Evolutionary conservation across 2,329 filamentous ascomycete genomes (phyloP), one percentile per base, ranked within the genome.

Genomic region (Colletotrichum eleusines): DNA sequence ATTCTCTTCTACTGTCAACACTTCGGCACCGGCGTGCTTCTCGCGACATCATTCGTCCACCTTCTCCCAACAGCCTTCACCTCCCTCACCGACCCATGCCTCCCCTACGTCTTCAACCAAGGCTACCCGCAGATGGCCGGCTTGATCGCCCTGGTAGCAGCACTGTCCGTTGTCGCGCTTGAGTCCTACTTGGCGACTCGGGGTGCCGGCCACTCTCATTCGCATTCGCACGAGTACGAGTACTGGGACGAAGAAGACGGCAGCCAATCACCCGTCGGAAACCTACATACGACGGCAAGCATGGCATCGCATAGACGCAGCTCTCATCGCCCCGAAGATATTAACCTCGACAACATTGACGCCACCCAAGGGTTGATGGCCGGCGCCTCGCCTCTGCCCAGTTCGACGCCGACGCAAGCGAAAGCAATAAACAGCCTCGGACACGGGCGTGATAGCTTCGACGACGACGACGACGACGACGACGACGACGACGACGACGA

Each of bases 121-220:
- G 88, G 88, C n/a, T 97, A 96, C 79, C 88, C 86, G 57, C 93
- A 93, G 7, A 91, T 97, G 78, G 90, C 94, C 0, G 94, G 94
- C 2, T 85, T 96, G 58, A 88, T 97, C 57, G 92, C 93, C 66
- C 95, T 97, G 92, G 80, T 90, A 12, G 90, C 92, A 14, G 92
- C 94, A n/a, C 86, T 97, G 70, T 83, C 92, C 5, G 94, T 98
- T 3, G 93, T 97, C 8, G 88, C 90, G 2, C 87, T 98, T 63
- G 95, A 98, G 80, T 97, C 96, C 82, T 94, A 94, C 79, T 91
- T 98, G 75, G 94, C 94, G 0, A 92, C 91, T 2, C 82, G 89
- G 66, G 89, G 89, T 53, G 90, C 89, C 1, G 85, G 88, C 1
- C 89, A 90, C 76, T 87, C 87, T 1, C 87, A 91, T 76, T 85